phyloP scores from a whole-genome alignment of 1,139 yeast species.

The Yamadazyma sp. region DNA sequence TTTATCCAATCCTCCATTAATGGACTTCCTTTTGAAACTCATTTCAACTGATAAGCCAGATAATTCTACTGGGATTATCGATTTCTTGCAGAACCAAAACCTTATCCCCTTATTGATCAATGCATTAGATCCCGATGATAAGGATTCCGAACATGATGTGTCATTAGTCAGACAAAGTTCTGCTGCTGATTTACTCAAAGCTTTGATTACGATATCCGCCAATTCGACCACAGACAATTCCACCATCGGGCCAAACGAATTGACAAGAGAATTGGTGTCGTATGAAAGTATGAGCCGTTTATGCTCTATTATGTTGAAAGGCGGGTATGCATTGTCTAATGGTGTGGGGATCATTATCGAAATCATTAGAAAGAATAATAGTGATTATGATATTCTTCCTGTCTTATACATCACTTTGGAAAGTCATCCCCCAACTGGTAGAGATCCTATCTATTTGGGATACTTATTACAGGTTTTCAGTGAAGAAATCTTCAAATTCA shows the following conservation, averaged over 20 bases:
- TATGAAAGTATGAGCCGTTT: slow-evolving; percentile 67
- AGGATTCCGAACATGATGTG: slow-evolving; percentile 10
- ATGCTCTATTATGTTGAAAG: slow-evolving; percentile 81
- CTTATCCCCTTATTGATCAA: slow-evolving; percentile 59
- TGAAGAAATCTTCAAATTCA: slow-evolving; percentile 68
- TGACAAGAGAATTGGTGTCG: slow-evolving; percentile 81
- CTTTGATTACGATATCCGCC: slow-evolving; percentile 50
- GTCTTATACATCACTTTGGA: slow-evolving; percentile 84
- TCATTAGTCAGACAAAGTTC: slow-evolving; percentile 40
- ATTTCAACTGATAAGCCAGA: slow-evolving; percentile 81
- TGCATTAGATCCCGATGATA: slow-evolving; percentile 46
- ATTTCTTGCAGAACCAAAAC: slow-evolving; percentile 62
- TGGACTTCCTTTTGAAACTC: slow-evolving; percentile 77
- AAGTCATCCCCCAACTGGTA: slow-evolving; percentile 89
- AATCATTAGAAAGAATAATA: slow-evolving; percentile 90
- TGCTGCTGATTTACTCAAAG: slow-evolving; percentile 50
- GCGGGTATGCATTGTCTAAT: slow-evolving; percentile 89
- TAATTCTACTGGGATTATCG: slow-evolving; percentile 74
- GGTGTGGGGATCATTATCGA: slow-evolving; percentile 97
- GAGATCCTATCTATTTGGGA: slow-evolving; percentile 95
- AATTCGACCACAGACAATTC: slow-evolving; percentile 83
- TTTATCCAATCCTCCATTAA: slow-evolving; percentile 80
- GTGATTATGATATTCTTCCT: slow-evolving; percentile 91
- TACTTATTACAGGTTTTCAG: slow-evolving; percentile 81
- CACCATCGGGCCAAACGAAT: slow-evolving; percentile 94